Evolutionary conservation across 2,329 filamentous ascomycete genomes (phyloP).

Genomic region (Xylariomycetidae sp.): DNA sequence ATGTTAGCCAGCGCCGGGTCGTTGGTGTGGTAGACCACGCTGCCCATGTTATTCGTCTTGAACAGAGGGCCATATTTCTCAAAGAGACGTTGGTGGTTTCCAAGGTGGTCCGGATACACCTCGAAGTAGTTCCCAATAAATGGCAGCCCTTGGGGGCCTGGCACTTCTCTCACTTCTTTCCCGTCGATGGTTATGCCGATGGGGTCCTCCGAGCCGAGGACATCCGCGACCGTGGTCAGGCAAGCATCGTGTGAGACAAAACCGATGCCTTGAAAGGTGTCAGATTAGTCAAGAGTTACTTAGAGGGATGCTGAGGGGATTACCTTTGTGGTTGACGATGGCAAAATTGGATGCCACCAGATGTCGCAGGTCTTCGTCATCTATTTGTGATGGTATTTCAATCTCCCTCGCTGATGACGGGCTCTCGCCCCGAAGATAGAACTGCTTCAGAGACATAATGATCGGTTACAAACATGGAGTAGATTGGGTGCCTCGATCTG

Average conservation of each 20-base stretch:
- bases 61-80: constrained; percentile 48
- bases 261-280: constrained; percentile 27
- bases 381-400: constrained; percentile 29
- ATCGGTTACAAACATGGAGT: no score
- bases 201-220: constrained; percentile 27
- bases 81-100: constrained; percentile 52
- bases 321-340: constrained; percentile 38
- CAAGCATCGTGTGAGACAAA: constrained; percentile 28
- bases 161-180: constrained; percentile 42
- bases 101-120: constrained; percentile 52
- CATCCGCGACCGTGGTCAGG: constrained; percentile 30
- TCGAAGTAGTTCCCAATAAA: constrained; percentile 51
- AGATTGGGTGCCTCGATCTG: no score
- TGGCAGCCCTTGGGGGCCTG: constrained; percentile 43
- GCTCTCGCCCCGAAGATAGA: constrained; percentile 38
- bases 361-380: constrained; percentile 33
- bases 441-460: constrained; percentile 33
- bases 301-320: constrained; percentile 1
- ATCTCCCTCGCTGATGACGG: constrained; percentile 31
- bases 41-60: constrained; percentile 48
- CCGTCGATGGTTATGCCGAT: constrained; percentile 45
- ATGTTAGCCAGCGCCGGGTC: constrained; percentile 41
- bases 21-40: constrained; percentile 45
- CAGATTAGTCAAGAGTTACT: background rate
- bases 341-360: constrained; percentile 38